Evolutionary conservation across 805 yeast species (phyloP), one percentile per base, ranked within the genome.

Genomic region (Phaffomyces opuntiae): DNA sequence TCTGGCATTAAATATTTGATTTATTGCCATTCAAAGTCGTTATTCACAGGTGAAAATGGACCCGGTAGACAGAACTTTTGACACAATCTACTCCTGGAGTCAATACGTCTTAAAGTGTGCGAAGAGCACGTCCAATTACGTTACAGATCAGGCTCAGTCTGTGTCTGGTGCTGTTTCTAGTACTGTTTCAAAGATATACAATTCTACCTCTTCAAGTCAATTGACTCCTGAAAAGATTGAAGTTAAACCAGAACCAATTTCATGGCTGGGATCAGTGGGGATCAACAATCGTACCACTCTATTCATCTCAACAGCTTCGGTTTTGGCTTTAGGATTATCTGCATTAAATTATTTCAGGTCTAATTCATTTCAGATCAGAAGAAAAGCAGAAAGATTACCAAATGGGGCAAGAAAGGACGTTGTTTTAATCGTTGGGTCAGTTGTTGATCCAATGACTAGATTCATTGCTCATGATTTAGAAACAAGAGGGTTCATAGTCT

Each of bases 331-430:
- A 5, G 48, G 42, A 3, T 9, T 42, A 14, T 17, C 40, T 2
- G 40, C 45, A 7, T 29, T 36, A 29, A 38, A 19, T 9, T 27
- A 11, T 11, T 29, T 13, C 21, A 33, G 21, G n/a, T 9, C n/a
- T 1, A 40, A 24, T 9, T 37, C 29, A 7, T 43, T 16, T 13
- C 42, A 38, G 19, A 33, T 38, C 3, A 67, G 61, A 49, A 66
- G 91, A 54, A 67, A 81, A 47, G 95, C 89, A 1, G 70, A 73
- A 6, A 73, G 80, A 48, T 68, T 87, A 31, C 54, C 74, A 6
- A 81, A 81, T 49, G 93, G 95, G 2, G 84, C 86, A 4, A 67
- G 96, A 42, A 73, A 74, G 49, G 93, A 87, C 54, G 91, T 85
- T 9, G 77, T 87, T 3, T 66, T 88, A 19, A 66, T 87, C 5